These are phyloP conservation scores for Punica granatum DNA, from an alignment of 345 rosid genomes.

Conservation along the genomic window DNA sequence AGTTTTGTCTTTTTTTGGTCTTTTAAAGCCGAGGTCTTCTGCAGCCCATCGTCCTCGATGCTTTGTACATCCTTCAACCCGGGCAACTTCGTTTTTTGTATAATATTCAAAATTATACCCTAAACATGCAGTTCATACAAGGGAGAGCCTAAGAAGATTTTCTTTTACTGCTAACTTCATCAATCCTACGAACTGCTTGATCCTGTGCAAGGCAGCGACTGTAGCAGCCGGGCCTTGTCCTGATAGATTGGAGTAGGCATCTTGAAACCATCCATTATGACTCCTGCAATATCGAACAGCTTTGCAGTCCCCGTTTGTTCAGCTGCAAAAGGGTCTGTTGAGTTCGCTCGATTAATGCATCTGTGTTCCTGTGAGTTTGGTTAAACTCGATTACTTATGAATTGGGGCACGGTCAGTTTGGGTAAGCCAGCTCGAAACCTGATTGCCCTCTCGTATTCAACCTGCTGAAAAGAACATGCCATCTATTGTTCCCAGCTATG, in stretches of 20 bases:
- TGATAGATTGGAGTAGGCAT: neutral
- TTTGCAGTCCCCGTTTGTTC: neutral
- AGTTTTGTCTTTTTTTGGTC: neutral
- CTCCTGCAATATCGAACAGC: neutral
- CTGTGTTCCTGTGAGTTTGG: neutral
- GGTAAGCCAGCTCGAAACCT: neutral
- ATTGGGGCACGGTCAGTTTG: neutral
- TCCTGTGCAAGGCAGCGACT: neutral
- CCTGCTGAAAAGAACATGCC: neutral
- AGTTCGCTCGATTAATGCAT: neutral
- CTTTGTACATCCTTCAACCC: neutral
- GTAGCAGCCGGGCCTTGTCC: too few relatives aligned
- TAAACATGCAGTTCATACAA: neutral
- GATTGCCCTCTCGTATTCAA: neutral
- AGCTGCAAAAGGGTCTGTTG: neutral
- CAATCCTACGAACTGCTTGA: neutral
- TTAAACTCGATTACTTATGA: neutral
- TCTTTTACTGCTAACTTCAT: neutral
- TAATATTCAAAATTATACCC: neutral
- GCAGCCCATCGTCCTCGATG: neutral
- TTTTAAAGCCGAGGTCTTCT: neutral
- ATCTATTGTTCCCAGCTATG: neutral
- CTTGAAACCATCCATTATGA: neutral
- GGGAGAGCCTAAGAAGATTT: neutral
- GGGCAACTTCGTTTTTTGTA: neutral